Evolutionary conservation across 805 yeast genomes (phyloP).

Genomic region (Tanozyma kutaoensis): DNA sequence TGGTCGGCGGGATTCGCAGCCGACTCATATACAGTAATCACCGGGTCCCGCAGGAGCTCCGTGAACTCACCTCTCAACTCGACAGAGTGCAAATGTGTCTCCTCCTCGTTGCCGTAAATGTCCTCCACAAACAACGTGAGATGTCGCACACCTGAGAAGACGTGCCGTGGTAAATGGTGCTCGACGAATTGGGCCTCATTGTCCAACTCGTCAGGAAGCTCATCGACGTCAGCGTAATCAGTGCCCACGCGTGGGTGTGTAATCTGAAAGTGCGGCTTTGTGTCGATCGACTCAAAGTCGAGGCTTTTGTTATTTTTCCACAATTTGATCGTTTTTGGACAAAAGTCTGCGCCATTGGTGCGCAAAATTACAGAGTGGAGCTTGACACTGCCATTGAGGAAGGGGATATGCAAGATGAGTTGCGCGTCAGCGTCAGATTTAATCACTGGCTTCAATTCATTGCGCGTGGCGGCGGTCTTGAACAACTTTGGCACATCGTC

Average conservation of each 20-base stretch:
- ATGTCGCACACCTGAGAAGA: slow-evolving; percentile 56
- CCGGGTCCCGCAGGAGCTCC: slow-evolving; percentile 50
- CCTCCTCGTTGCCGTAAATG: slow-evolving; percentile 30
- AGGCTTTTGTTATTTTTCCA: slow-evolving; percentile 57
- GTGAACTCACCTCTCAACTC: slow-evolving; percentile 70
- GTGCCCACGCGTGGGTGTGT: slow-evolving; percentile 57
- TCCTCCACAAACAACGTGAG: slow-evolving; percentile 57
- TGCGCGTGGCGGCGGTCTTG: slow-evolving; percentile 36
- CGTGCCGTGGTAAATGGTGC: slow-evolving; percentile 64
- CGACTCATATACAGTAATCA: slow-evolving; percentile 69
- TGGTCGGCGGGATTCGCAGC: slow-evolving; percentile 93
- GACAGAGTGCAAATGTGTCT: slow-evolving; percentile 46
- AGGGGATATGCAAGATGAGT: slow-evolving; percentile 65
- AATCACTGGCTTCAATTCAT: slow-evolving; percentile 29
- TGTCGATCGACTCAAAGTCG: slow-evolving; percentile 57
- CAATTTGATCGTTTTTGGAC: slow-evolving; percentile 59
- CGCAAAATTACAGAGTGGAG: slow-evolving; percentile 63
- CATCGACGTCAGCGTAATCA: slow-evolving; percentile 22
- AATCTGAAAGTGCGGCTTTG: slow-evolving; percentile 36
- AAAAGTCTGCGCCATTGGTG: slow-evolving; percentile 44
- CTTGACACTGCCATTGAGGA: slow-evolving; percentile 55
- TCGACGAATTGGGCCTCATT: slow-evolving; percentile 53
- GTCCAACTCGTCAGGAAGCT: slow-evolving; percentile 16
- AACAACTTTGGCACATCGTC: slow-evolving; percentile 39
- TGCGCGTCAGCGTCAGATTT: slow-evolving; percentile 79